These are phyloP conservation scores for Panicum virgatum DNA, from an alignment of 202 grass and related monocot genomes.

Conservation along the genomic window DNA sequence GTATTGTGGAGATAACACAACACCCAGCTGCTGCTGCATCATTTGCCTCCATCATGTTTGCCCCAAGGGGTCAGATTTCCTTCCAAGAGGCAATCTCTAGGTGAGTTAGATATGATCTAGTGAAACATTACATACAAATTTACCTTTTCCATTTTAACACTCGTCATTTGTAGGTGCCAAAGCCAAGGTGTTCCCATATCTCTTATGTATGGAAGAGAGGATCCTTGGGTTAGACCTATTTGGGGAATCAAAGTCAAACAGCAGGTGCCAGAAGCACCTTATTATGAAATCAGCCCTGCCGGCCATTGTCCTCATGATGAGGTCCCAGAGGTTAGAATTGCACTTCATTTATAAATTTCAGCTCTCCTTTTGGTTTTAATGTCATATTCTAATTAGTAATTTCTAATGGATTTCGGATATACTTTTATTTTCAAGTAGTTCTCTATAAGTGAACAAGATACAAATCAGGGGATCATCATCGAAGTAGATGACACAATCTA, in stretches of 20 bases:
- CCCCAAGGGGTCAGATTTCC: constrained; percentile 73
- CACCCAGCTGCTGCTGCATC: constrained; percentile 95
- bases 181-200: constrained; percentile 73
- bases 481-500: not conserved
- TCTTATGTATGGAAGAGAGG: constrained; percentile 98
- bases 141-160: constrained; percentile 30
- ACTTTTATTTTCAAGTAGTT: constrained; percentile 15
- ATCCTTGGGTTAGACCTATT: constrained; percentile 90
- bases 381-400: constrained; percentile 1
- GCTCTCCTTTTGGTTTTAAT: not conserved
- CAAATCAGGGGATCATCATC: not conserved
- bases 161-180: constrained; percentile 58
- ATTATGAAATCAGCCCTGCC: constrained; percentile 96
- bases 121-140: not conserved
- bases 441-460: not conserved
- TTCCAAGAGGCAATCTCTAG: constrained; percentile 74
- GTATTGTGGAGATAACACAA: constrained; percentile 83
- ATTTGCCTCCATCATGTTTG: constrained; percentile 98
- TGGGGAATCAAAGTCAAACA: constrained; percentile 88
- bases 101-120: constrained; percentile 44
- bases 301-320: constrained; percentile 98
- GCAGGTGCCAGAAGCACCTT: constrained; percentile 78
- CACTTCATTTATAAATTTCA: not conserved
- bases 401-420: not conserved
- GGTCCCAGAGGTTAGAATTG: constrained; percentile 85